These are phyloP conservation scores for Dovyalis caffra DNA, from an alignment of 345 rosid genomes.

Conservation along the genomic window DNA sequence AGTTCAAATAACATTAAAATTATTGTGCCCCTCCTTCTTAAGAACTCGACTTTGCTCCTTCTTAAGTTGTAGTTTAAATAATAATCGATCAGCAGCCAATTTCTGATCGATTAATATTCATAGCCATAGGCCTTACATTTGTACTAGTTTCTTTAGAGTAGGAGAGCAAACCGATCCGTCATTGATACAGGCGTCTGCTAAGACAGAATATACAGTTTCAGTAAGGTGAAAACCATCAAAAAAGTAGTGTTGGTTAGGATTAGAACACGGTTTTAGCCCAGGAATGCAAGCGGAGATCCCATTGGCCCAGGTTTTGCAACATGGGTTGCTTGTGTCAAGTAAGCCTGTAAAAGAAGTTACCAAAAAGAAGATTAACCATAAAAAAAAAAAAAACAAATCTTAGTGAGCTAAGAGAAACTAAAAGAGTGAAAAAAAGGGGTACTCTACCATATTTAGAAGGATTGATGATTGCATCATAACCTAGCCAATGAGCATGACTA, in stretches of 20 bases:
- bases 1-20: no score
- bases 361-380: not conserved
- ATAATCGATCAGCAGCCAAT: no score
- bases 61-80: no score
- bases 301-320: slow-evolving; percentile 44
- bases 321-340: slow-evolving; percentile 38
- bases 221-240: slow-evolving; percentile 51
- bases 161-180: slow-evolving; percentile 39
- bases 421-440: not conserved
- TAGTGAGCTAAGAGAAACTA: not conserved
- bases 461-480: slow-evolving; percentile 34
- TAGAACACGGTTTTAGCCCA: slow-evolving; percentile 26
- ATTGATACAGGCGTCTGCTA: slow-evolving; percentile 38
- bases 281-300: slow-evolving; percentile 46
- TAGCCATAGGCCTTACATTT: slow-evolving; percentile 9
- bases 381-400: not conserved
- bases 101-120: no score
- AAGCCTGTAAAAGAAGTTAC: slow-evolving; percentile 22
- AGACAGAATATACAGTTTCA: slow-evolving; percentile 23
- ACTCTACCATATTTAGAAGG: slow-evolving; percentile 35
- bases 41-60: no score
- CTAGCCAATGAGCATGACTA: slow-evolving; percentile 22
- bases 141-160: slow-evolving; percentile 29
- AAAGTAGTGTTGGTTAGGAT: slow-evolving; percentile 30
- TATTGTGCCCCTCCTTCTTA: no score